Base-by-base conservation (phyloP, 352 stramenopile genomes). In the Pythium scleroteichum region DNA sequence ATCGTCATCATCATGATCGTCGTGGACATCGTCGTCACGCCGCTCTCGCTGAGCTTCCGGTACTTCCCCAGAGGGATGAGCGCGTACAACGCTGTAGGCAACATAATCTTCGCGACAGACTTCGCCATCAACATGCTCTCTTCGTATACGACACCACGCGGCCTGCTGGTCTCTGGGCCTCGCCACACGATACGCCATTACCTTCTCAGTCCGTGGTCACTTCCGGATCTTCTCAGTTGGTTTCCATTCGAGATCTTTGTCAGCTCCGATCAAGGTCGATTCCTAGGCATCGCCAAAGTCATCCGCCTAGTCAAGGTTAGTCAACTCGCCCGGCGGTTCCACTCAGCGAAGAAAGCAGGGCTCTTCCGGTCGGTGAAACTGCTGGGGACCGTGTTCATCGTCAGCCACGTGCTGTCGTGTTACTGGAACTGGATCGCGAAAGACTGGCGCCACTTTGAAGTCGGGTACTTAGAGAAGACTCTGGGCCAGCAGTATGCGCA, bases 221-320 rank as follows among this genome's bases (percentile, higher is more conserved):
- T 88, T 9, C 71, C 78, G 0, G 81, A 90, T 40, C 76, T 90
- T 32, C 66, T 90, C 13, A 87, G 79, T 40, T 90, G 76, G 76
- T 87, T 90, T 50, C 81, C 79, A 13, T 88, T 90, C 45, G 78
- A 87, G 27, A 50, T 73, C 17, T 39, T 90, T 3, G 66, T 72
- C 7, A 27, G 58, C 2, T 66, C 66, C 0, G 64, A 54, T 12
- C 60, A 78, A 39, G 71, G 81, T 1, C 75, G 74, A 6, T 75
- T 88, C 52, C 55, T 90, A n/a, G 74, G 77, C 39, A 76, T 90
- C 40, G 74, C 70, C 17, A 90, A 90, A 57, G 78, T 88, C 20
- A 83, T 90, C 45, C 77, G 81, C 0, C 71, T 90, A 13, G 77
- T 66, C 4, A 88, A 88, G 55, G 72, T 90, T 40, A 90, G 75